Base-by-base conservation (phyloP, 2,329 filamentous ascomycete species). In the Alternaria viburni region DNA sequence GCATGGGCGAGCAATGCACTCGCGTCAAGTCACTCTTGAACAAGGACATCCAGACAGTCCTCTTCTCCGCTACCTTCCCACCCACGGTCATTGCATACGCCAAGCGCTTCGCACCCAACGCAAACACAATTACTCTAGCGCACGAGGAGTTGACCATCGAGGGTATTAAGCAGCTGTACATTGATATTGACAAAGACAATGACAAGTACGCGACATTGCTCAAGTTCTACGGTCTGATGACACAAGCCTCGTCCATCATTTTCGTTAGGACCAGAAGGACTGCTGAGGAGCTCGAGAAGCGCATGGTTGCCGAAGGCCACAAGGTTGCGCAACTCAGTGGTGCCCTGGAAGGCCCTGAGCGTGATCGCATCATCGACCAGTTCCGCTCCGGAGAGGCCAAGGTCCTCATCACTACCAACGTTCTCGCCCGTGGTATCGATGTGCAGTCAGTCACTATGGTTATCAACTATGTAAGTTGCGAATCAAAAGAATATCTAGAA, bases 381-480 rank as follows among this genome's bases (percentile, higher is more conserved):
- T 99, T 99, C 87, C 90, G 96, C 62, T 87, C 83, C 47, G 95
- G 95, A 43, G 87, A 90, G 62, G 93, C 93, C 75, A 99, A 99
- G 84, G 96, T 99, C 9, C 90, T 99, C 66, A 97, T 99, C 76
- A 96, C 96, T 1, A 99, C 96, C 71, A 99, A 99, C 76, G 94
- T 99, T 41, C 87, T 99, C 62, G 92, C 96, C 9, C 93, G 96
- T 77, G 96, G 96, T 78, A 98, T 99, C 74, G 96, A 99, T 76
- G 84, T 98, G 78, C 81, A 96, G 83, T 90, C 90, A 26, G 96
- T 99, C 13, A 97, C 93, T 10, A 96, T 99, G 90, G 96, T 99
- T 57, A 93, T 99, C 85, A 99, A 99, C 85, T 99, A 99, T 81
- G 86, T 87, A 81, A 67, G 72, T 67, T 13, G 6, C 19, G 8